Evolutionary conservation across 768 basidiomycete genomes (phyloP).

Genomic region (Boletus sp.): DNA sequence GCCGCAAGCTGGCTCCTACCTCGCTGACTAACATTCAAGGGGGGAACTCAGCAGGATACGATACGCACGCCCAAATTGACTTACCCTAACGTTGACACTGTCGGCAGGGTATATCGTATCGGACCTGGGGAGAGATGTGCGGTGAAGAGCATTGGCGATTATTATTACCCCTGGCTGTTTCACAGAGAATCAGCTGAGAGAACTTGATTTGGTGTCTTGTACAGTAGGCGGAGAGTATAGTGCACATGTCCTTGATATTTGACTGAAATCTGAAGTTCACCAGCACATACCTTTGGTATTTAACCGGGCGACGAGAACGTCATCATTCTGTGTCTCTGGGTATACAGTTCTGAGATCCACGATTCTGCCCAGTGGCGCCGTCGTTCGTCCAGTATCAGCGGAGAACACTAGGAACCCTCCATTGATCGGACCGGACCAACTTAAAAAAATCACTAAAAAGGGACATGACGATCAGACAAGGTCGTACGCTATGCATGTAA

Average conservation of each 20-base stretch:
- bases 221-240: slow-evolving; percentile 7
- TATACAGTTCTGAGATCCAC: background rate
- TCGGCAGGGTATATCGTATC: slow-evolving; percentile 4
- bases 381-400: slow-evolving; percentile 4
- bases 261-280: slow-evolving; percentile 4
- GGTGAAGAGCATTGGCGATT: background rate
- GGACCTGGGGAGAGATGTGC: rapidly evolving
- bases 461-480: background rate
- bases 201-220: slow-evolving; percentile 1
- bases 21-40: background rate
- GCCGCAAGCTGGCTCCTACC: background rate
- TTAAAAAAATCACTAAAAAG: background rate
- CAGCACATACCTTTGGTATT: slow-evolving; percentile 18
- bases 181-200: background rate
- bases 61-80: background rate
- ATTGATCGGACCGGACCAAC: background rate
- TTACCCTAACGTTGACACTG: slow-evolving; percentile 10
- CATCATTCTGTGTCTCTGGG: slow-evolving; percentile 5
- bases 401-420: slow-evolving; percentile 4
- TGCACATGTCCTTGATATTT: slow-evolving; percentile 19
- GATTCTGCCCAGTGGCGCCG: slow-evolving; percentile 8
- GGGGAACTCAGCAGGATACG: background rate
- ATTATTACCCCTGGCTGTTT: background rate
- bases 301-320: slow-evolving; percentile 6
- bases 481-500: slow-evolving; percentile 1